Evolutionary conservation across 768 basidiomycete genomes (phyloP).

Genomic region (Scleroderma bovista): DNA sequence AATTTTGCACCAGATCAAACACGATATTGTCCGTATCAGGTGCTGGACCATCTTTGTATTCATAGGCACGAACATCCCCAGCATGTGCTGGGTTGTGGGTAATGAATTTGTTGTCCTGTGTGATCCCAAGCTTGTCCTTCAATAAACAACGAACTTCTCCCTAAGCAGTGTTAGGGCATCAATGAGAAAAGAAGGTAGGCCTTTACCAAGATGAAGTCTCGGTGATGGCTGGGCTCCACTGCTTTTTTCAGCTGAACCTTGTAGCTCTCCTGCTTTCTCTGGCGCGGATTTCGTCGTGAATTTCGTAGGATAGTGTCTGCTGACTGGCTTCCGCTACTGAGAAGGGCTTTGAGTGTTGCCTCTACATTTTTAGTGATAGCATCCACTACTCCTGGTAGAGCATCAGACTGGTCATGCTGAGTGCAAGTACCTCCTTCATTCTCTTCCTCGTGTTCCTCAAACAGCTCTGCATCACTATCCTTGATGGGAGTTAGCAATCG

Average conservation of each 20-base stretch:
- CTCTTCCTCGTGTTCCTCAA: not conserved
- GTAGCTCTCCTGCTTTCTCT: not conserved
- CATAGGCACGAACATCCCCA: conserved; percentile 2
- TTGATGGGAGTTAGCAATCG: not conserved
- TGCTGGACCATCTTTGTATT: conserved; percentile 5
- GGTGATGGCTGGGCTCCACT: not conserved
- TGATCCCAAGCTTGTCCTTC: conserved; percentile 6
- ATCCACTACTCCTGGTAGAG: too few relatives aligned
- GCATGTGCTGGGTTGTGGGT: not conserved
- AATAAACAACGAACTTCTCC: conserved; percentile 6
- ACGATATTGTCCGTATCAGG: not conserved
- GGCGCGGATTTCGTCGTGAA: not conserved
- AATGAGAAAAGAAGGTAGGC: not conserved
- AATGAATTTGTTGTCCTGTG: conserved; percentile 6
- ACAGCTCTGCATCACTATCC: not conserved
- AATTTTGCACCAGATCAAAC: conserved; percentile 1
- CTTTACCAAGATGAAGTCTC: conserved; percentile 5
- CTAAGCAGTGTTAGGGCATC: not conserved
- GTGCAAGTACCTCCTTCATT: too few relatives aligned
- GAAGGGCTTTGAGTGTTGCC: not conserved
- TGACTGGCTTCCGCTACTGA: not conserved
- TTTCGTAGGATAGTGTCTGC: not conserved
- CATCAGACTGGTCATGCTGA: too few relatives aligned
- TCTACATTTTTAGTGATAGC: not conserved
- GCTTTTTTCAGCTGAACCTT: too few relatives aligned